phyloP scores from a whole-genome alignment of 1,139 yeast species.

The Debaryomycetaceae sp. region DNA sequence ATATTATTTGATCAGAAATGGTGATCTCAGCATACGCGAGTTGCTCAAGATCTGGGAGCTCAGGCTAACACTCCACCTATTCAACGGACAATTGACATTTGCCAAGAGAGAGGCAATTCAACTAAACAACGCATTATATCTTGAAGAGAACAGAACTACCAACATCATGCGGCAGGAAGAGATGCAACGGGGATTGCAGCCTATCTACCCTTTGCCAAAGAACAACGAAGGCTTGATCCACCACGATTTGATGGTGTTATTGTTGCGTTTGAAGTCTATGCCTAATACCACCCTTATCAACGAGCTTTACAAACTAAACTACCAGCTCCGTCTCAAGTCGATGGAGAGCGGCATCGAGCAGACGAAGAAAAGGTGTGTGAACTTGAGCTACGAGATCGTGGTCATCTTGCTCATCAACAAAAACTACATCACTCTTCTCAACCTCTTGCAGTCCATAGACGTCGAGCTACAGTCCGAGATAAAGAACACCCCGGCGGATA shows the following conservation, averaged over 20 bases:
- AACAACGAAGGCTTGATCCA: slow-evolving; percentile 27
- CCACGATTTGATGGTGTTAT: slow-evolving; percentile 23
- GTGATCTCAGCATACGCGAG: slow-evolving; percentile 8
- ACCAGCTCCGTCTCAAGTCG: slow-evolving; percentile 28
- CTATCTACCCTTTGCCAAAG: slow-evolving; percentile 37
- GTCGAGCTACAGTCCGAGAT: slow-evolving; percentile 10
- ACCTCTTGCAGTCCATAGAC: slow-evolving; percentile 22
- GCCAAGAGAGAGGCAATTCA: slow-evolving; percentile 41
- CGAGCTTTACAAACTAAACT: slow-evolving; percentile 40
- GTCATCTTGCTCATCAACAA: slow-evolving; percentile 30
- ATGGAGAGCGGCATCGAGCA: slow-evolving; percentile 4
- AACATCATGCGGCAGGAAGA: background rate
- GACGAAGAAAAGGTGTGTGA: slow-evolving; percentile 16
- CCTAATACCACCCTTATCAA: slow-evolving; percentile 36
- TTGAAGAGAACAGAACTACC: slow-evolving; percentile 24
- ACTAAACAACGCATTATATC: slow-evolving; percentile 35
- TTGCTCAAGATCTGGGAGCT: slow-evolving; percentile 35
- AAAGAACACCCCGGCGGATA: slow-evolving; percentile 5
- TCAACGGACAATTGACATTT: slow-evolving; percentile 23
- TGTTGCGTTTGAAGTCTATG: slow-evolving; percentile 36
- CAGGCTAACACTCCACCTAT: slow-evolving; percentile 30
- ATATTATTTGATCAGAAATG: slow-evolving; percentile 13
- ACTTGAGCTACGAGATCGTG: slow-evolving; percentile 33
- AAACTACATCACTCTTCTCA: slow-evolving; percentile 26
- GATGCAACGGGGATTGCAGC: slow-evolving; percentile 5